phyloP scores from a whole-genome alignment of 352 stramenopile species.

The Globisporangium nagaii region DNA sequence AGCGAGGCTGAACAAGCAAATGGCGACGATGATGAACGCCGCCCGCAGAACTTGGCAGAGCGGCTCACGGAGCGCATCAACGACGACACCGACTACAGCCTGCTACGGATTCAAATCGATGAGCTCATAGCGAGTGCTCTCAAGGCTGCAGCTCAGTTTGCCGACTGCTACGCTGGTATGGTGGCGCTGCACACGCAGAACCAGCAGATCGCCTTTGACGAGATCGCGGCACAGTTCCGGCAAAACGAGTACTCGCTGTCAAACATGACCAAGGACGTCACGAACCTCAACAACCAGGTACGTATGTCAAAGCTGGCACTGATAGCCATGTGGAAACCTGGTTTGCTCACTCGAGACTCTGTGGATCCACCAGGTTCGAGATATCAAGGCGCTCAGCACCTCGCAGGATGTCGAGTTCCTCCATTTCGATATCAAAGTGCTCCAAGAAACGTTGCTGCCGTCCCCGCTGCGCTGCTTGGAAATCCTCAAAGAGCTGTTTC shows the following conservation, averaged over 20 bases:
- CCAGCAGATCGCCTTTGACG: slow-evolving; percentile 41
- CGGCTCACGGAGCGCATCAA: slow-evolving; percentile 31
- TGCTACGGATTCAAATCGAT: slow-evolving; percentile 32
- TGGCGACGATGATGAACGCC: slow-evolving; percentile 4
- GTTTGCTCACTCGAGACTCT: not conserved
- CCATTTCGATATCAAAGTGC: slow-evolving; percentile 28
- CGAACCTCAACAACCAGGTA: slow-evolving; percentile 37
- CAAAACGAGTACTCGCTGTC: slow-evolving; percentile 34
- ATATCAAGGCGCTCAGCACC: slow-evolving; percentile 14
- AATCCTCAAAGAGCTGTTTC: slow-evolving; percentile 30
- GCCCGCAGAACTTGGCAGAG: not conserved
- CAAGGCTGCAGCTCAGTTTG: slow-evolving; percentile 18
- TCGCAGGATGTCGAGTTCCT: slow-evolving; percentile 34
- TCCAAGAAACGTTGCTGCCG: slow-evolving; percentile 34
- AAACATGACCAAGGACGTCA: slow-evolving; percentile 33
- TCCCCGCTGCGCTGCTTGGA: slow-evolving; percentile 36
- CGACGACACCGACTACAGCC: slow-evolving; percentile 25
- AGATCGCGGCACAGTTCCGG: slow-evolving; percentile 34
- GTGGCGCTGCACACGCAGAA: slow-evolving; percentile 35
- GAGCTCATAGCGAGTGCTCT: slow-evolving; percentile 25
- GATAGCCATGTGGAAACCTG: no score
- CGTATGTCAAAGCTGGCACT: not conserved
- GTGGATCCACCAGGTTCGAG: slow-evolving; percentile 7
- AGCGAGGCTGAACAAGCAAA: slow-evolving; percentile 2
- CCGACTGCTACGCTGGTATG: slow-evolving; percentile 24